Conservation (phyloP, 768 basidiomycete species). For the Sistotremastrum suecicum region DNA sequence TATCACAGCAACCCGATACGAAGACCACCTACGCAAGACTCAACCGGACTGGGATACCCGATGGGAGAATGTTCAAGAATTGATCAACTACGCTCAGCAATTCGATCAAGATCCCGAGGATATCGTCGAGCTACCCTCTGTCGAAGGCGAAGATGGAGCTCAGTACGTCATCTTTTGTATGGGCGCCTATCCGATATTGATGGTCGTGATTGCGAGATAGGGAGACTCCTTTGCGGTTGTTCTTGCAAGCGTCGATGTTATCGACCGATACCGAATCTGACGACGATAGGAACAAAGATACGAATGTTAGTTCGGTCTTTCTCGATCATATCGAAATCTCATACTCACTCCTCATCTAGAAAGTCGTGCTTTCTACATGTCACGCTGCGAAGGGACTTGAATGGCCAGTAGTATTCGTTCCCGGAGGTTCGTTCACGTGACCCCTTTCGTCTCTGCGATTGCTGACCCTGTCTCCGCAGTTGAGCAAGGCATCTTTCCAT, state of each 20-base stretch:
- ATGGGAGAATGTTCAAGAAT: conserved; percentile 79
- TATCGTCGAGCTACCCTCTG: conserved; percentile 6
- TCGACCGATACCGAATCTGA: conserved; percentile 65
- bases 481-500: conserved; percentile 64
- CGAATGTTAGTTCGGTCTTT: conserved; percentile 10
- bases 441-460: neutral
- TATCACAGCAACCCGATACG: conserved; percentile 45
- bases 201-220: conserved; percentile 13
- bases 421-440: conserved; percentile 33
- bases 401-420: conserved; percentile 82
- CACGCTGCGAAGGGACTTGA: conserved; percentile 87
- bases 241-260: conserved; percentile 70
- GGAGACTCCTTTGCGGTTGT: conserved; percentile 48
- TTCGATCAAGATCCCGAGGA: conserved; percentile 22
- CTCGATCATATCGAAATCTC: neutral
- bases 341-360: conserved; percentile 24
- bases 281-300: conserved; percentile 32
- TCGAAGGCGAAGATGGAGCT: conserved; percentile 6
- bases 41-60: conserved; percentile 62
- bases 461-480: conserved; percentile 24
- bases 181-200: conserved; percentile 1
- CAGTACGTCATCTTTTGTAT: neutral
- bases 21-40: conserved; percentile 52
- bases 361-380: conserved; percentile 75
- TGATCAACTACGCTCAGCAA: conserved; percentile 66